phyloP scores from a whole-genome alignment of 768 basidiomycete species.

The Xerocomellus amylosporus region DNA sequence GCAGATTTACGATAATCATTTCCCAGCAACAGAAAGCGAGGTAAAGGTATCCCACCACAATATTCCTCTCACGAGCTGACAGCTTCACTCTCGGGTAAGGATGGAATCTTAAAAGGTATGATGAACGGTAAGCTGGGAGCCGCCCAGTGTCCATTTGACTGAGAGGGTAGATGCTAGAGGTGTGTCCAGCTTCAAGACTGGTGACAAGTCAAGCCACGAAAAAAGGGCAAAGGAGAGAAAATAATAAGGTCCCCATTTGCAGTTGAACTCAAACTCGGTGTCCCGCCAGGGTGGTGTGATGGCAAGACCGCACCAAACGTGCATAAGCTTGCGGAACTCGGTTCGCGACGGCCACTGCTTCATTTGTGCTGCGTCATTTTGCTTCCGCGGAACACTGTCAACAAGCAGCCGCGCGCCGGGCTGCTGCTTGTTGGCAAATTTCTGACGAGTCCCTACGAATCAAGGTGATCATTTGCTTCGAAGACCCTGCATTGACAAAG shows the following conservation, averaged over 20 bases:
- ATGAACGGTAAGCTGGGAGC: conserved; percentile 29
- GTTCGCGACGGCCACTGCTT: conserved; percentile 12
- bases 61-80: conserved; percentile 23
- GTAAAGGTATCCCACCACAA: conserved; percentile 17
- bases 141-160: conserved; percentile 15
- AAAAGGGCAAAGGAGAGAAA: not conserved
- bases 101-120: conserved; percentile 28
- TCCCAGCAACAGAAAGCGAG: conserved; percentile 6
- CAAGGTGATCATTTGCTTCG: conserved; percentile 4
- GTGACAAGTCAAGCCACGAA: conserved; percentile 2
- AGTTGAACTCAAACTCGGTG: conserved; percentile 18
- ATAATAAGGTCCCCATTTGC: conserved; percentile 14
- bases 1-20: conserved; percentile 3
- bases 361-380: conserved; percentile 9
- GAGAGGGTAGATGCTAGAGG: not conserved
- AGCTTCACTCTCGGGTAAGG: conserved; percentile 28
- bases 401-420: not conserved
- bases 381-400: conserved; percentile 13
- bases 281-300: conserved; percentile 23
- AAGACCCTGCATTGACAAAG: not conserved
- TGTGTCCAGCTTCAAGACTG: not conserved
- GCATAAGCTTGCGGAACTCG: conserved; percentile 18
- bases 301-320: conserved; percentile 29
- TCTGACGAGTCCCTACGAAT: not conserved
- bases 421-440: not conserved